A percentile compares a stretch with the other conserved stretches of the same genome.
These are phyloP conservation scores for Chaetomium sp. DNA, from an alignment of 2,329 filamentous ascomycete species.

Conservation along the genomic window DNA sequence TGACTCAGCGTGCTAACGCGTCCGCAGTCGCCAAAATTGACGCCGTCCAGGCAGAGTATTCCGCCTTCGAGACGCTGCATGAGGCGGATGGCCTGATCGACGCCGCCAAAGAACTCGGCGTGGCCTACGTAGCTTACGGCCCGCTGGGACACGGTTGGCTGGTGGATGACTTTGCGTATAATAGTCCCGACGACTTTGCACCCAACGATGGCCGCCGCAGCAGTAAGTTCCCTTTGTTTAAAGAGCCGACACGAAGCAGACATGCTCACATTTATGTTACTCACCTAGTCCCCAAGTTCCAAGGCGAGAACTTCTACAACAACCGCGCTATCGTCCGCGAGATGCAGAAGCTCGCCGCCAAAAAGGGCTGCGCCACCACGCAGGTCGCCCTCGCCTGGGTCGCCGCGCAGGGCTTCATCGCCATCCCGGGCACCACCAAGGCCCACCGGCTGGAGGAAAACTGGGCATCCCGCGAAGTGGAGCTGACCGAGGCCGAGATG, in stretches of 20 bases:
- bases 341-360: constrained; percentile 10
- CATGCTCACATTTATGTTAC: not conserved
- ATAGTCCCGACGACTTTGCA: constrained; percentile 9
- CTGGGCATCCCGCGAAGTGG: constrained; percentile 14
- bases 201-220: constrained; percentile 7
- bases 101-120: constrained; percentile 7
- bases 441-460: constrained; percentile 14
- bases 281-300: constrained; percentile 16
- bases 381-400: constrained; percentile 19
- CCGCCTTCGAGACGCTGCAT: constrained; percentile 15
- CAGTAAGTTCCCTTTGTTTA: constrained; percentile 1
- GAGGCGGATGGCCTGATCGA: constrained; percentile 16
- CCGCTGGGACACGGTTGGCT: constrained; percentile 17
- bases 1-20: not conserved
- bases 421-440: constrained; percentile 18
- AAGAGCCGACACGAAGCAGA: not conserved
- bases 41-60: constrained; percentile 16
- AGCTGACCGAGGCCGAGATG: constrained; percentile 13
- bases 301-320: constrained; percentile 17
- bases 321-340: constrained; percentile 12
- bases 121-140: constrained; percentile 14
- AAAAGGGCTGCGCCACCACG: constrained; percentile 16
- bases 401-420: constrained; percentile 14
- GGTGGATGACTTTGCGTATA: constrained; percentile 18
- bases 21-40: constrained; percentile 13